Evolutionary conservation across 2,329 filamentous ascomycete genomes (phyloP), one percentile per base, ranked within the genome.

Genomic region (Aaosphaeria pasadenensis): DNA sequence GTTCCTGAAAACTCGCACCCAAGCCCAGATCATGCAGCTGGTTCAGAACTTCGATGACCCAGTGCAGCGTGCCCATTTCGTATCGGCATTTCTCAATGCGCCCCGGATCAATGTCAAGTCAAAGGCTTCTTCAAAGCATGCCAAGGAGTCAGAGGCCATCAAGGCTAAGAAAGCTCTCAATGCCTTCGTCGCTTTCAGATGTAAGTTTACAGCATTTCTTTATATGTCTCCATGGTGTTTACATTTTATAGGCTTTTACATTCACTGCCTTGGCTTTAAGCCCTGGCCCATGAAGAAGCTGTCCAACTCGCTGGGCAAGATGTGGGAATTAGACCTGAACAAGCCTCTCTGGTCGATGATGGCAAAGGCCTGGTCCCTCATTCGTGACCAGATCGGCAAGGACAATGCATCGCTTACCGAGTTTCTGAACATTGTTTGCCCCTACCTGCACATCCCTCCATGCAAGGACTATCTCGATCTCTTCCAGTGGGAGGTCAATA

Each of bases 341-440:
- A 74, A 78, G 56, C 70, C 72, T 50, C 74, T 78, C 54, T 82
- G 78, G 78, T 71, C 71, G 42, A 66, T 82, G 50, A 63, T 82
- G 48, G 76, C 78, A 42, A 80, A 79, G 58, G 76, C 78, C 13
- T 83, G 80, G 70, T 82, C 79, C 31, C 71, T 74, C 50, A 70
- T 80, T 42, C 74, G 79, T 42, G 78, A 81, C 55, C 67, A 74
- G 40, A 60, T 76, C 45, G 76, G 77, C 56, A 75, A 75, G 52
- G 63, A 68, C 24, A 67, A 73, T 31, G 72, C 77, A 28, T 69
- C 74, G 40, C 67, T 82, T 35, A 70, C 76, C 42, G 60, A 69
- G 7, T 82, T 80, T 63, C 69, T 82, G 41, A 51, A 54, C 11
- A 54, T 77, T 49, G 72, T 71, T 42, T 74, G 74, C 48, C 72